Percentiles rank a stretch among this genome's conserved stretches.
phyloP scores from a whole-genome alignment of 2,329 filamentous ascomycete species.

The Fusarium subglutinans region DNA sequence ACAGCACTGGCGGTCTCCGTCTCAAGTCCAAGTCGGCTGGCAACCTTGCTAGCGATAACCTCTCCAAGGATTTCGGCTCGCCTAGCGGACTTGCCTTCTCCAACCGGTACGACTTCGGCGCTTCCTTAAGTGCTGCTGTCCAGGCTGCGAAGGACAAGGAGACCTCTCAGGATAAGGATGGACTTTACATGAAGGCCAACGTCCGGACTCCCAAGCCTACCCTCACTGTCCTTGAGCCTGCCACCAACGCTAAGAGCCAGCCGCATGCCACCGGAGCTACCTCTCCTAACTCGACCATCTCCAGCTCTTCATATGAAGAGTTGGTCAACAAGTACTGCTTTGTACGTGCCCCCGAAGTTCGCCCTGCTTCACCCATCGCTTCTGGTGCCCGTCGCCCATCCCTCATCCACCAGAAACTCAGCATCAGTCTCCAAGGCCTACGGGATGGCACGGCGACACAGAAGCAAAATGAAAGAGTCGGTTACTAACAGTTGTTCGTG shows the following conservation, averaged over 20 bases:
- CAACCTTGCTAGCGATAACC: constrained; percentile 70
- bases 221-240: constrained; percentile 42
- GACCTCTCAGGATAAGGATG: constrained; percentile 65
- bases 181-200: constrained; percentile 65
- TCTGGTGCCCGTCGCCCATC: constrained; percentile 30
- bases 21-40: constrained; percentile 75
- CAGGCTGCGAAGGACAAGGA: constrained; percentile 76
- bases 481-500: constrained; percentile 52
- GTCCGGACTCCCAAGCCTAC: constrained; percentile 42
- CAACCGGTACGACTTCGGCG: constrained; percentile 94
- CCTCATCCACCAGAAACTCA: constrained; percentile 29
- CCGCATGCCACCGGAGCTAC: constrained; percentile 52
- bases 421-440: constrained; percentile 11
- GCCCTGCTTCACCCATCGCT: constrained; percentile 40
- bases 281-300: constrained; percentile 67
- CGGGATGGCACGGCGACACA: constrained; percentile 34
- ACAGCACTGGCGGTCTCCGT: constrained; percentile 66
- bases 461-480: constrained; percentile 37
- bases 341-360: constrained; percentile 76
- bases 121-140: constrained; percentile 87
- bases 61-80: constrained; percentile 60
- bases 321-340: constrained; percentile 99
- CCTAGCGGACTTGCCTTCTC: constrained; percentile 81
- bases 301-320: constrained; percentile 93
- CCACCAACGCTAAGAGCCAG: constrained; percentile 22